Evolutionary conservation across 2,329 filamentous ascomycete genomes (phyloP), one percentile per base, ranked within the genome.

Genomic region (Diaporthe longicolla): DNA sequence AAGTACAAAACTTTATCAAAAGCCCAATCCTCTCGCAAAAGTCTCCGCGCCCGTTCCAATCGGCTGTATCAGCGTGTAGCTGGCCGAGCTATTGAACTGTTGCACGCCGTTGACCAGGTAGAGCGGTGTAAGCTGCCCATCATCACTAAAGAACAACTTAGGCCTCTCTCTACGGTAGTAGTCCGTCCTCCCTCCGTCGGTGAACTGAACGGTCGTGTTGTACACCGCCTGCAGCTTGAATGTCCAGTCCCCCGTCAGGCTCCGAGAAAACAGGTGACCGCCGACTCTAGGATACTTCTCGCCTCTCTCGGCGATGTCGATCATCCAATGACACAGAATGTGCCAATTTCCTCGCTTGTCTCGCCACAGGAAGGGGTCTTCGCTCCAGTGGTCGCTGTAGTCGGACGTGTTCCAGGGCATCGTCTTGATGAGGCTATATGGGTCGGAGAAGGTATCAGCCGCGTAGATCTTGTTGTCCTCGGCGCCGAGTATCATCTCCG

Each of bases 91-190:
- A 4, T 63, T 63, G 5, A 72, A 35, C 32, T 69, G 58, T n/a
- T 72, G 70, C 21, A 89, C 86, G 0, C 87, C 87, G 45, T 83
- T 88, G 1, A 84, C 79, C 74, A 88, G 66, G 70, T 87, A 87
- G 55, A 89, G 74, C 3, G 87, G 86, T 19, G 81, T 85, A 81
- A 86, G 80, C n/a, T 82, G 72, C 0, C 84, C 83, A 73, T 88
- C 86, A 1, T 82, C 79, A 72, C 85, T 87, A 24, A 88, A 87
- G 69, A 84, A 86, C 7, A 89, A 63, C 80, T 88, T 87, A 0
- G 87, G 85, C 2, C 87, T 79, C 76, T 88, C 87, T 17, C 87
- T 78, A 2, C 87, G 81, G 68, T 85, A 84, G 48, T 84, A 86
- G 5, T 82, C 79, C 57, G 81, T 79, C 32, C 74, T 78, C 0